Evolutionary conservation across 2,329 filamentous ascomycete genomes (phyloP), one percentile per base, ranked within the genome.

Genomic region (Pseudocercospora fijiensis): DNA sequence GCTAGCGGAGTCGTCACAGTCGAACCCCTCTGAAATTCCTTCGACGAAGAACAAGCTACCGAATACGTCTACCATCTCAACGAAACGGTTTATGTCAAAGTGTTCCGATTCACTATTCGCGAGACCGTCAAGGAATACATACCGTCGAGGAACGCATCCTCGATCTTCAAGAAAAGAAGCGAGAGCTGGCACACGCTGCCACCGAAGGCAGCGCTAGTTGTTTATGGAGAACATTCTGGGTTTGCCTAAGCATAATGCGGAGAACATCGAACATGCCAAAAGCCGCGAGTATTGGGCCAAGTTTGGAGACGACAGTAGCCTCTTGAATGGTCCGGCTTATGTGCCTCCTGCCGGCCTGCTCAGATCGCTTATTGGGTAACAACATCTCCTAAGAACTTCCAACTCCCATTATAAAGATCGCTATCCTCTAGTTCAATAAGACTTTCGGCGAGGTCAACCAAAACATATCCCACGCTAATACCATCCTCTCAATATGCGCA

Each of bases 31-130:
- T 99, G 95, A 95, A 99, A 99, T 77, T 95, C 70, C 0, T 99
- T 99, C 74, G n/a, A n/a, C n/a, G n/a, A n/a, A n/a, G n/a, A n/a
- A n/a, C n/a, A n/a, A n/a, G n/a, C 95, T 55, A 99, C 99, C 71
- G 95, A 99, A 77, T 92, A 95, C 60, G 95, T 99, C 26, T 95
- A 99, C 76, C 92, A 95, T n/a, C 88, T 99, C 59, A 98, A 96
- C 45, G 95, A 99, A 78, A 97, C 92, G 1, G 85, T 94, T 45
- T 93, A 98, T 74, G 95, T 99, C 33, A 87, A 94, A 61, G 92
- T 99, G 67, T 99, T 96, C 82, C 96, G 95, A 73, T 86, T 99
- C 72, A 96, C 92, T 2, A 88, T 99, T 65, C 86, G 86, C 69
- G n/a, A n/a, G n/a, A n/a, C n/a, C n/a, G n/a, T n/a, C n/a, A n/a